Conservation (phyloP, 805 yeast species). For the Schwanniomyces polymorphus region DNA sequence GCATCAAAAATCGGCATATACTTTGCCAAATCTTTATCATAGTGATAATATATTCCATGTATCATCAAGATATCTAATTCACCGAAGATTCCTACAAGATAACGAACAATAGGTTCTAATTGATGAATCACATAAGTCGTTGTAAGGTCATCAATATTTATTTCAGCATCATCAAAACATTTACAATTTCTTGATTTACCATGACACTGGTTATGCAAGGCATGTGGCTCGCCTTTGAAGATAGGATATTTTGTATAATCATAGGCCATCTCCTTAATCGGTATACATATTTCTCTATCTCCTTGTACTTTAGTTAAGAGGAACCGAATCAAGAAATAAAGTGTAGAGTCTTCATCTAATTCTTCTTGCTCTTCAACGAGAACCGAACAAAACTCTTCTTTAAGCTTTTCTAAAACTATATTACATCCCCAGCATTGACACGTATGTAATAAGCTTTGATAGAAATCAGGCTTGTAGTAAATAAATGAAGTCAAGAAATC, state of each 20-base stretch:
- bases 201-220: slow-evolving; percentile 32
- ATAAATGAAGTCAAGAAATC: slow-evolving; percentile 37
- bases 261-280: slow-evolving; percentile 25
- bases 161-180: slow-evolving; percentile 21
- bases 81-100: slow-evolving; percentile 20
- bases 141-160: slow-evolving; percentile 31
- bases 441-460: slow-evolving; percentile 32
- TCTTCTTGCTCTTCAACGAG: slow-evolving; percentile 11
- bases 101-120: slow-evolving; percentile 27
- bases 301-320: slow-evolving; percentile 33
- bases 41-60: slow-evolving; percentile 35
- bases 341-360: slow-evolving; percentile 25
- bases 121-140: slow-evolving; percentile 37
- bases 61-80: slow-evolving; percentile 30
- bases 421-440: slow-evolving; percentile 38
- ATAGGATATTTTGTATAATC: slow-evolving; percentile 28
- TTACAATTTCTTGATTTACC: slow-evolving; percentile 13
- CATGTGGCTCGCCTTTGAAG: slow-evolving; percentile 34
- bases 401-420: slow-evolving; percentile 21
- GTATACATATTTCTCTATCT: slow-evolving; percentile 36
- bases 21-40: slow-evolving; percentile 2
- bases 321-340: slow-evolving; percentile 30
- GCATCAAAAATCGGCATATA: slow-evolving; percentile 28
- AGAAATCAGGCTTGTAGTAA: slow-evolving; percentile 37
- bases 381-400: slow-evolving; percentile 20